Conservation (phyloP, 495 filamentous ascomycete genomes). For the Tuber melanosporum region DNA sequence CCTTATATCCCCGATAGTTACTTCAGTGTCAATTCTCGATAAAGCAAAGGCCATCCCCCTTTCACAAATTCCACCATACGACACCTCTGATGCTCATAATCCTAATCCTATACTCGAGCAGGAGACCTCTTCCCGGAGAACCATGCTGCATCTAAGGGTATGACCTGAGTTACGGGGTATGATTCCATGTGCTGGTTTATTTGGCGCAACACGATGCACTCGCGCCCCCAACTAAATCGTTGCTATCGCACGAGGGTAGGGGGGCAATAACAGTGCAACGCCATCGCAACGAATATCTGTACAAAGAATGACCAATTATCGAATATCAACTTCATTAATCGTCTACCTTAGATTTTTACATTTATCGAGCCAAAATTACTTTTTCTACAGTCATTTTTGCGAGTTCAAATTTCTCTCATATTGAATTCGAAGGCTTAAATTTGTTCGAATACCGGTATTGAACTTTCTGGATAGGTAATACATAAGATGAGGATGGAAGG, state of each 20-base stretch:
- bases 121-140: background rate
- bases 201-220: background rate
- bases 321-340: background rate
- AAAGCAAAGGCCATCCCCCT: background rate
- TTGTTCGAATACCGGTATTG: background rate
- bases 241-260: background rate
- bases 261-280: background rate
- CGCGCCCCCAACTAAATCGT: background rate
- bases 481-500: background rate
- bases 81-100: background rate
- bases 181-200: background rate
- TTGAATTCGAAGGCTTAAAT: background rate
- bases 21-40: background rate
- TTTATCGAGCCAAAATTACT: background rate
- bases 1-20: background rate
- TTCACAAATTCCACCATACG: background rate
- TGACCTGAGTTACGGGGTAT: background rate
- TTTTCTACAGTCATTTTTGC: too few relatives aligned
- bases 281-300: too few relatives aligned
- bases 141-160: background rate
- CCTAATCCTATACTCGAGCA: background rate
- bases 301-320: background rate
- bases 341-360: background rate
- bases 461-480: background rate
- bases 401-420: background rate